Conservation (phyloP, 1,284 basidiomycete genomes). For the Papiliotrema terrestris region DNA sequence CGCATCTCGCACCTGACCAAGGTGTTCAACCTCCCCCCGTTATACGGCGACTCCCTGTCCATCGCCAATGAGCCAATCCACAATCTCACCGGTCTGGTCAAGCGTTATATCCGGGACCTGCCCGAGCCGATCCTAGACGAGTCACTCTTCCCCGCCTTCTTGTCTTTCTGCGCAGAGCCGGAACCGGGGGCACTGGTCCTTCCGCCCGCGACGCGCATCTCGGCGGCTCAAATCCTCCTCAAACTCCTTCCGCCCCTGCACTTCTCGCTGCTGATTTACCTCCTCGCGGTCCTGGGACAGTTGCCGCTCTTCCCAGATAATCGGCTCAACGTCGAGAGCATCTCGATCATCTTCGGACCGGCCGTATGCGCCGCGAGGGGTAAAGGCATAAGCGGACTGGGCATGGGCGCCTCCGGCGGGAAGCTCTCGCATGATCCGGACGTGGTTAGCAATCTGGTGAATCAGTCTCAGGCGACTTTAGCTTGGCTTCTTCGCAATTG, state of each 20-base stretch:
- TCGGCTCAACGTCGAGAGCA: constrained; percentile 35
- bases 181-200: constrained; percentile 6
- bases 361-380: constrained; percentile 35
- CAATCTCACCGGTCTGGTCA: constrained; percentile 44
- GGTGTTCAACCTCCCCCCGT: constrained; percentile 38
- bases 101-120: constrained; percentile 43
- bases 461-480: constrained; percentile 22
- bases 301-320: constrained; percentile 45
- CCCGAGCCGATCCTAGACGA: constrained; percentile 45
- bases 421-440: constrained; percentile 15
- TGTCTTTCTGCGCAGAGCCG: constrained; percentile 30
- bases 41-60: constrained; percentile 38
- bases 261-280: constrained; percentile 46
- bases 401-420: constrained; percentile 5
- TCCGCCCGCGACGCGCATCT: constrained; percentile 23
- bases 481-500: constrained; percentile 30
- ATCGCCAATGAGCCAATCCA: constrained; percentile 40
- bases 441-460: constrained; percentile 19
- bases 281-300: constrained; percentile 47
- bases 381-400: constrained; percentile 30
- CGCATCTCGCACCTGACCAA: constrained; percentile 37
- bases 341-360: constrained; percentile 45
- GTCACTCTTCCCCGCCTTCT: constrained; percentile 37
- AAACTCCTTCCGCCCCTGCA: constrained; percentile 43
- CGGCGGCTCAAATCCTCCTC: constrained; percentile 44